Conservation (phyloP, 257 asterid species). For the Solanum paucissectum region DNA sequence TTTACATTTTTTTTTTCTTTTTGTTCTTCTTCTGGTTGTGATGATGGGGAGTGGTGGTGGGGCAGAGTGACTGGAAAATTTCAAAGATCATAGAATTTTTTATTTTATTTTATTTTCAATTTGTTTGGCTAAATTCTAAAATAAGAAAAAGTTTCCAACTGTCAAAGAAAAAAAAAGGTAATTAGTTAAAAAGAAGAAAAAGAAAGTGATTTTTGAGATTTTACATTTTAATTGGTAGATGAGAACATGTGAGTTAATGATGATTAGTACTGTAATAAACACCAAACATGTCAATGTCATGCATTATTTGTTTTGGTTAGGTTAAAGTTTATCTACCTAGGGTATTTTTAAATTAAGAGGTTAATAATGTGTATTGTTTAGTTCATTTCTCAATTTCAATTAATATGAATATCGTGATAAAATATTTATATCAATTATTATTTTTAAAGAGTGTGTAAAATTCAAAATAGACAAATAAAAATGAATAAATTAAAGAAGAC, state of each 20-base stretch:
- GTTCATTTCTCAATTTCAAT: not conserved
- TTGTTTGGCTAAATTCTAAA: not conserved
- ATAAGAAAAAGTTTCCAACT: not conserved
- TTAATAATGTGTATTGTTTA: not conserved
- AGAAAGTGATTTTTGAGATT: not conserved
- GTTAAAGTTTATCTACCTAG: not conserved
- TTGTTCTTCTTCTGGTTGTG: not conserved
- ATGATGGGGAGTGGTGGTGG: not conserved
- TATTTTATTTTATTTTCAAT: not conserved
- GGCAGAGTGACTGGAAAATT: not conserved
- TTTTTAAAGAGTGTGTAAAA: not conserved
- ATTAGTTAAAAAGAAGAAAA: not conserved
- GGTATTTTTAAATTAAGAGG: not conserved
- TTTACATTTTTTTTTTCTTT: constrained; percentile 3
- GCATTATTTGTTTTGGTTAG: not conserved
- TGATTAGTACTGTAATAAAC: not conserved
- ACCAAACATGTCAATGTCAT: not conserved
- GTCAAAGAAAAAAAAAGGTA: not conserved
- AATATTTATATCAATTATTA: not conserved
- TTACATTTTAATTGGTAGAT: not conserved
- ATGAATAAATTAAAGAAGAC: no score
- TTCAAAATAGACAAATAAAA: not conserved
- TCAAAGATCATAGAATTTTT: not conserved
- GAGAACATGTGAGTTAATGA: not conserved
- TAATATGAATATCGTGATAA: not conserved